Base-by-base conservation (phyloP, 2,329 filamentous ascomycete species). In the Diaporthe vexans region DNA sequence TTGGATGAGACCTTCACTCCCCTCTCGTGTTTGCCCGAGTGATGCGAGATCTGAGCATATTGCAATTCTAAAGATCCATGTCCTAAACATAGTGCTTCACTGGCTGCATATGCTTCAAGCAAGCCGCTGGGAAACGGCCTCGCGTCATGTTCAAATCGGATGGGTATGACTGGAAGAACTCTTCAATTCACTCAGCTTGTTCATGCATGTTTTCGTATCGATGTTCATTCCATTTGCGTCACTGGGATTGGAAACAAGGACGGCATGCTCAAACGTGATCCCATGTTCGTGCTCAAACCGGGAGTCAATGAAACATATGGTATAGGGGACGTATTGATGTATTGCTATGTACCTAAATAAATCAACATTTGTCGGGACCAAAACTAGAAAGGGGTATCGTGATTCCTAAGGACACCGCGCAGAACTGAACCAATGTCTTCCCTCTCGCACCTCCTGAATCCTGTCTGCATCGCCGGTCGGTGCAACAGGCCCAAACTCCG, bases 321-420 rank as follows among this genome's bases (percentile, higher is more conserved):
- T 26, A 13, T 67, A 21, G 11, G 26, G 8, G 9, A 4, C 6
- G 4, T 7, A n/a, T 24, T 21, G 24, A 24, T 15, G 40, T 26
- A 21, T 54, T 40, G n/a, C 48, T 68, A 68, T 37, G 26, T 51
- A 65, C 21, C 48, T 40, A 24, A 52, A 15, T 54, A 68, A 37
- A 9, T 33, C 46, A 24, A 26, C 21, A 24, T 26, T 11, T 54
- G 15, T 40, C 13, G 46, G 33, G 33, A 21, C 46, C 46, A n/a
- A 52, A 52, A 67, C 29, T 26, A 5, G 29, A 67, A 67, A 19
- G 33, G 63, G 63, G 63, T 68, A 68, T 68, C 63, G 15, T 54
- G 29, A n/a, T 24, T 68, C 9, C 33, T 33, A 68, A 68, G 15
- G 15, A 54, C 46, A 68, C 63, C 33, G 33, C 15, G 63, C 63